Evolutionary conservation across 75 land plant genomes (phyloP), one percentile per base, ranked within the genome.

Genomic region (Sequoia sempervirens): DNA sequence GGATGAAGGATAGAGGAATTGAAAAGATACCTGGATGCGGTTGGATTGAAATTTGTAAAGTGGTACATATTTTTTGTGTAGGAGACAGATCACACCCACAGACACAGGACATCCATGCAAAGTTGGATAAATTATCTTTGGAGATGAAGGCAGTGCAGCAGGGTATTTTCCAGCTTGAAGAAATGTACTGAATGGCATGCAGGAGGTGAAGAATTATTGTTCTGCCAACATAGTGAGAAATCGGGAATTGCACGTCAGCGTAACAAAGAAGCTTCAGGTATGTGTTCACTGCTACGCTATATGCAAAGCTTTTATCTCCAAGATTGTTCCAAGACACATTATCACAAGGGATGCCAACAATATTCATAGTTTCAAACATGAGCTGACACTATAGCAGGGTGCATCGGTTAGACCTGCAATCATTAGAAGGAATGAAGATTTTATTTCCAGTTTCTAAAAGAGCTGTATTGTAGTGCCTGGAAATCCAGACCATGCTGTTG

Each of bases 1-100:
- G 43, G 80, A 45, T 79, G 80, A 79, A 23, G 3, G 45, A 79
- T 79, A 46, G 32, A n/a, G 43, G 45, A 23, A 26, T 46, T 38
- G 43, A n/a, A 79, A 79, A 79, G 50, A 46, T 41, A 45, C 53
- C 80, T 46, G 80, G 80, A 79, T 79, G 46, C 8, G 46, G 52
- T 41, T 79, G 80, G 80, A 79, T 79, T 79, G 80, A 79, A 43
- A 2, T 79, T 12, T 15, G 28, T 43, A 41, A n/a, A n/a, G 30
- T 23, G 17, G 50, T 79, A 38, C 45, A 79, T 79, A 46, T n/a
- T 43, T 79, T 79, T 26, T 28, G 40, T 4, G 80, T 79, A 79
- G 80, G 46, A 38, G 80, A 79, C 52, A 13, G 20, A 45, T 45
- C 52, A n/a, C 80, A 46, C 80, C 80, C 50, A 45, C 32, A 79